Percentiles rank a stretch among this genome's conserved stretches.
phyloP scores from a whole-genome alignment of 441 rosid genomes.

The Populus tomentosa region DNA sequence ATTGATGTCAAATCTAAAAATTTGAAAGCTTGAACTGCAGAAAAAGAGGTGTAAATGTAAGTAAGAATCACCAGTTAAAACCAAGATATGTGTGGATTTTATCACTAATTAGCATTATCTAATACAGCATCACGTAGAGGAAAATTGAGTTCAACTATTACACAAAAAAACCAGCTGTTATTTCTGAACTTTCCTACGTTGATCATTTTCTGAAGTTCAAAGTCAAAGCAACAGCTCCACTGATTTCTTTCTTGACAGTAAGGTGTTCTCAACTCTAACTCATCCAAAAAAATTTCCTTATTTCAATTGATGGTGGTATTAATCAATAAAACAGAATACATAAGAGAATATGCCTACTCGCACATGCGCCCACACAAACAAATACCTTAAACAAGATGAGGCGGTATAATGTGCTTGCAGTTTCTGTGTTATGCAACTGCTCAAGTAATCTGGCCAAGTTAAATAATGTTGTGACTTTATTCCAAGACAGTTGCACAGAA shows the following conservation, averaged over 20 bases:
- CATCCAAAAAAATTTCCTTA: background rate
- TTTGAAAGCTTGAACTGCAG: conserved; percentile 1
- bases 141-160: background rate
- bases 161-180: background rate
- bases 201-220: background rate
- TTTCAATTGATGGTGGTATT: background rate
- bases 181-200: background rate
- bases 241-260: background rate
- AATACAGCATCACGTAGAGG: background rate
- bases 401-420: conserved; percentile 71
- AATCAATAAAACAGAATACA: background rate
- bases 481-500: conserved; percentile 79
- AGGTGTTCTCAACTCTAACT: background rate
- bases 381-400: conserved; percentile 84
- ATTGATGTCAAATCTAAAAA: background rate
- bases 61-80: background rate
- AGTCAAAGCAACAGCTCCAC: background rate
- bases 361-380: background rate
- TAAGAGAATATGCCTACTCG: background rate
- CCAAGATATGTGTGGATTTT: background rate
- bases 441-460: conserved; percentile 93
- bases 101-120: background rate
- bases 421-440: conserved; percentile 70
- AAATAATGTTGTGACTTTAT: conserved; percentile 84
- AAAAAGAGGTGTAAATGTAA: background rate